Conservation (phyloP, 1,139 yeast species). For the Candida freyschussii region DNA sequence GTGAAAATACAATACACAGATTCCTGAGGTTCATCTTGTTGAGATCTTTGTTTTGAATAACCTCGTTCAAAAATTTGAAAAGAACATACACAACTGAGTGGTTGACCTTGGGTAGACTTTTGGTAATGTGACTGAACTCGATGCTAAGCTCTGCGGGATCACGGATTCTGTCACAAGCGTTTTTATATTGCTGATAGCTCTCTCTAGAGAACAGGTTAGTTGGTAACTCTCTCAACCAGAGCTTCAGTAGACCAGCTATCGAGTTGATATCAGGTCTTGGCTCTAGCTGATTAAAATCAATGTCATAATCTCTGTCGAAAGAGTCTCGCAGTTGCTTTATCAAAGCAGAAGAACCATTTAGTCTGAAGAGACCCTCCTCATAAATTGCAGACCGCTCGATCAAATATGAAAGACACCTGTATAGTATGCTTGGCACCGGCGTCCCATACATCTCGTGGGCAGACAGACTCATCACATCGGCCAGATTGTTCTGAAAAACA, state of each 20-base stretch:
- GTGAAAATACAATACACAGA: constrained; percentile 80
- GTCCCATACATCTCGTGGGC: constrained; percentile 41
- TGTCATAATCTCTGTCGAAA: constrained; percentile 62
- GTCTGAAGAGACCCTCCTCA: constrained; percentile 88
- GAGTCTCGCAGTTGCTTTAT: constrained; percentile 68
- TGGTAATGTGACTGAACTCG: constrained; percentile 31
- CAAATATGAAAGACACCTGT: constrained; percentile 69
- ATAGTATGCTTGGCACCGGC: constrained; percentile 70
- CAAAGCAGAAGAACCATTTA: constrained; percentile 83
- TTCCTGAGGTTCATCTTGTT: constrained; percentile 85
- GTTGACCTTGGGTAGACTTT: constrained; percentile 44
- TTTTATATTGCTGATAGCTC: constrained; percentile 36
- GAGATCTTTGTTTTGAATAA: constrained; percentile 54
- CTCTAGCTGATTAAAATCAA: constrained; percentile 50
- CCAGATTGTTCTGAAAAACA: constrained; percentile 65
- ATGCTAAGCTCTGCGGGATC: constrained; percentile 29
- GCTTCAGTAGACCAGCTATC: constrained; percentile 71
- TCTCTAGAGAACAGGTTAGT: constrained; percentile 54
- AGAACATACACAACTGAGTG: constrained; percentile 59
- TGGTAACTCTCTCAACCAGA: constrained; percentile 70
- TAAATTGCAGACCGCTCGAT: constrained; percentile 64
- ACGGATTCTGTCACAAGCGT: constrained; percentile 30
- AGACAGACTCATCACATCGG: constrained; percentile 47
- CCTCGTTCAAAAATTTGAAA: constrained; percentile 61
- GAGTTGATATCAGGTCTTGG: constrained; percentile 58